These are phyloP conservation scores for Komagataea norvegica DNA, from an alignment of 1,139 yeast genomes.

Conservation along the genomic window DNA sequence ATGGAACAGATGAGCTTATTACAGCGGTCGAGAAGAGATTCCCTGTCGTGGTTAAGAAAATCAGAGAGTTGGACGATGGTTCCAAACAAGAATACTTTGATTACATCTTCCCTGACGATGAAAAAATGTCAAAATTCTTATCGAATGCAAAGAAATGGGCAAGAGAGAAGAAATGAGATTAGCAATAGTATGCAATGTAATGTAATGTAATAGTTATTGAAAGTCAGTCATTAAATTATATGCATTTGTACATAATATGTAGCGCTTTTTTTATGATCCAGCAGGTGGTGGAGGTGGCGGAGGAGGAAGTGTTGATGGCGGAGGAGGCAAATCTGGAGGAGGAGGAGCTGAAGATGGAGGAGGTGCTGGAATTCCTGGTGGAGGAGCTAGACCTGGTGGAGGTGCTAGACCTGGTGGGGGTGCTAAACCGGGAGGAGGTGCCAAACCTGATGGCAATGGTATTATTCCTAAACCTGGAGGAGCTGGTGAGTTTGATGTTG, in stretches of 20 bases:
- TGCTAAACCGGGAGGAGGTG: slow-evolving; percentile 27
- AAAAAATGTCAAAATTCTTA: slow-evolving; percentile 48
- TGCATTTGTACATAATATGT: no score
- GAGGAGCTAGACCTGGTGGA: slow-evolving; percentile 3
- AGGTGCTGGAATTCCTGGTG: slow-evolving; percentile 1
- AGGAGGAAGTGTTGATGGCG: slow-evolving; percentile 3
- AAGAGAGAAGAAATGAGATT: slow-evolving; percentile 22
- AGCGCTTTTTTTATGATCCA: background rate
- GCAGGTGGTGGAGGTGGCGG: slow-evolving; percentile 7
- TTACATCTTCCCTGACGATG: slow-evolving; percentile 65
- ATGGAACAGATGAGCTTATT: slow-evolving; percentile 48
- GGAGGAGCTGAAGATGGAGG: slow-evolving; percentile 4
- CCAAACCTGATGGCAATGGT: slow-evolving; percentile 30
- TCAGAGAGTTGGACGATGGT: slow-evolving; percentile 41
- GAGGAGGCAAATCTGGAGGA: slow-evolving; percentile 5
- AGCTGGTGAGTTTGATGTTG: slow-evolving; percentile 26
- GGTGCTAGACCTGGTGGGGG: slow-evolving; percentile 3
- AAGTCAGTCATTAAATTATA: no score
- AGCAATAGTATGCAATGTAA: no score
- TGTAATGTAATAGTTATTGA: background rate
- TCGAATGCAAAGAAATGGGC: slow-evolving; percentile 64
- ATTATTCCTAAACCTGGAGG: slow-evolving; percentile 29
- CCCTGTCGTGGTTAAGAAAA: slow-evolving; percentile 54
- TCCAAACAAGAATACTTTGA: slow-evolving; percentile 54
- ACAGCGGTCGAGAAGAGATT: slow-evolving; percentile 40